phyloP scores from a whole-genome alignment of 306 rosid genomes.

The Erythrophleum fordii region DNA sequence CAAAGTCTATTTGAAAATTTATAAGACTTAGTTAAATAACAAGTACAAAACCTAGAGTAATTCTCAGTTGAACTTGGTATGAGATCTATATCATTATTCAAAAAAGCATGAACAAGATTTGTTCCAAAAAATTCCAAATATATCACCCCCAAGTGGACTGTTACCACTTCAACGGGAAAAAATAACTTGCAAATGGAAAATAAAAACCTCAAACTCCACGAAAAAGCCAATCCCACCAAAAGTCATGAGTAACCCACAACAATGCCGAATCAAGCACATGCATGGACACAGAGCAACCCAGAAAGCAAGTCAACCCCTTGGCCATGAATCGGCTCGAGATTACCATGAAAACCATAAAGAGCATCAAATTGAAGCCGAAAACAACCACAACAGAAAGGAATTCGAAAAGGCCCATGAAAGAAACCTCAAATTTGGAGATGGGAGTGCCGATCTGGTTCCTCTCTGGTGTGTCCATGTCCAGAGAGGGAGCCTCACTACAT shows the following conservation, averaged over 20 bases:
- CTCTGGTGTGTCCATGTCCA: constrained; percentile 85
- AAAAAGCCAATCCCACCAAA: neutral
- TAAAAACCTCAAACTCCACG: neutral
- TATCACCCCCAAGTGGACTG: neutral
- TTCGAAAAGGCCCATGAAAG: constrained; percentile 7
- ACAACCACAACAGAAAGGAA: neutral
- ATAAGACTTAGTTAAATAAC: neutral
- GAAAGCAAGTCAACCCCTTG: neutral
- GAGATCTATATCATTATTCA: constrained; percentile 10
- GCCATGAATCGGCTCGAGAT: neutral
- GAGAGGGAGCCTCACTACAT: constrained; percentile 44
- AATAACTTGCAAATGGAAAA: neutral
- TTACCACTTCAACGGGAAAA: neutral
- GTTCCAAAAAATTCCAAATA: neutral
- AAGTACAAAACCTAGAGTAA: neutral
- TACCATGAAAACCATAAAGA: neutral
- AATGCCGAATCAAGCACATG: constrained; percentile 34
- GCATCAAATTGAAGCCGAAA: constrained; percentile 10
- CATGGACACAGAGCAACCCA: constrained; percentile 25
- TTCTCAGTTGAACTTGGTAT: neutral
- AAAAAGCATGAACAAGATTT: neutral
- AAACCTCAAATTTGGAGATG: constrained; percentile 66
- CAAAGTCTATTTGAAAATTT: neutral
- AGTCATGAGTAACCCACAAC: constrained; percentile 22
- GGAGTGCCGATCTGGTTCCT: constrained; percentile 70